These are phyloP conservation scores for Beauveria varroae DNA, from an alignment of 2,329 filamentous ascomycete genomes.

Conservation along the genomic window DNA sequence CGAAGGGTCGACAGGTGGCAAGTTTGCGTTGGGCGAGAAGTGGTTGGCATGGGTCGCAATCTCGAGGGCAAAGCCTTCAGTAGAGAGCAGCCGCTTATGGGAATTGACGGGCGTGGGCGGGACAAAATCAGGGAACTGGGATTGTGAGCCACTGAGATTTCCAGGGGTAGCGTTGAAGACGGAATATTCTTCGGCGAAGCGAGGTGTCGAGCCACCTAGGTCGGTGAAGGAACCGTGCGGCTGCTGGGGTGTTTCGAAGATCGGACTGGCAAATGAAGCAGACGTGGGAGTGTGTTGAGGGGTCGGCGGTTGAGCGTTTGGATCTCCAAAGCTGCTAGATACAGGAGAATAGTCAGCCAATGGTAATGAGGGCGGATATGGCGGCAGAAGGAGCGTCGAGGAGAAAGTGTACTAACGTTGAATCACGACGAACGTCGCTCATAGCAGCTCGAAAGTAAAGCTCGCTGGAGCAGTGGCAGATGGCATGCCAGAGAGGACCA, in stretches of 20 bases:
- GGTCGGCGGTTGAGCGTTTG: conserved; percentile 53
- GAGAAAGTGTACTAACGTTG: conserved; percentile 32
- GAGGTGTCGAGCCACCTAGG: conserved; percentile 49
- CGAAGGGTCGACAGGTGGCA: conserved; percentile 54
- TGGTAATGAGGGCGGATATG: neutral
- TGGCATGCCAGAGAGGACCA: conserved; percentile 7
- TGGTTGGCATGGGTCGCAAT: conserved; percentile 57
- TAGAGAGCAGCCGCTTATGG: conserved; percentile 45
- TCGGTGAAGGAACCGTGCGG: conserved; percentile 41
- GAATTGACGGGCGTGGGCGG: conserved; percentile 28
- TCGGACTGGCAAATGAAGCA: conserved; percentile 43
- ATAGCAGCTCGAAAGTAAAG: conserved; percentile 42
- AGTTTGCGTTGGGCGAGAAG: conserved; percentile 44
- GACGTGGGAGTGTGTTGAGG: conserved; percentile 51
- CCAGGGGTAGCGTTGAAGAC: conserved; percentile 59
- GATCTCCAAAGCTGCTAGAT: conserved; percentile 51
- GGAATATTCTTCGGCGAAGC: conserved; percentile 57
- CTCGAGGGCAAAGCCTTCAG: conserved; percentile 40
- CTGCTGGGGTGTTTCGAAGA: conserved; percentile 50
- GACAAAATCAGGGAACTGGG: conserved; percentile 38
- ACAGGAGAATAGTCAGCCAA: conserved; percentile 26
- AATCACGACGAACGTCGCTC: conserved; percentile 51
- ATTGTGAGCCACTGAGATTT: conserved; percentile 41
- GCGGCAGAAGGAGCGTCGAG: neutral
- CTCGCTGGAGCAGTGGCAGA: conserved; percentile 3